Conservation (phyloP, 2,329 filamentous ascomycete genomes). For the Xylariaceae sp. region DNA sequence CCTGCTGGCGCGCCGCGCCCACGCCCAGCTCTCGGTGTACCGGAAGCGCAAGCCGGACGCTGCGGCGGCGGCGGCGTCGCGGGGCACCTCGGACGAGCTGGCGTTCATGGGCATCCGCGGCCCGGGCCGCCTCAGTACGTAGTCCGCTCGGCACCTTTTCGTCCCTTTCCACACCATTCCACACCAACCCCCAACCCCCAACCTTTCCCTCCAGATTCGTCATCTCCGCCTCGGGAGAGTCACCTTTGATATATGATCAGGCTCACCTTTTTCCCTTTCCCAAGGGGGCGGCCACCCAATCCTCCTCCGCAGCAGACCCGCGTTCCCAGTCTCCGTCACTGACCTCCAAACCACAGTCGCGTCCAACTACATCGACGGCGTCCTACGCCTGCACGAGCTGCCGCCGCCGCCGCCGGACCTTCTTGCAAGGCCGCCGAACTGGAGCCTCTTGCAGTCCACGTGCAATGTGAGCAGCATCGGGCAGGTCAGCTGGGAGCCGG, state of each 20-base stretch:
- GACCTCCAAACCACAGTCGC: too few species aligned
- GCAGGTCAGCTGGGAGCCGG: slow-evolving; percentile 5
- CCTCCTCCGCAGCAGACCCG: too few species aligned
- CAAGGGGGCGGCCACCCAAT: too few species aligned
- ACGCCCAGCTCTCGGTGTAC: slow-evolving; percentile 8
- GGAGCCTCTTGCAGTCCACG: slow-evolving; percentile 2
- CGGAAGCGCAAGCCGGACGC: slow-evolving; percentile 6
- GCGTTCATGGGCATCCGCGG: slow-evolving; percentile 8
- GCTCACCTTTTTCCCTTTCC: too few species aligned
- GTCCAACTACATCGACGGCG: slow-evolving; percentile 12
- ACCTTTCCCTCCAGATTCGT: too few species aligned
- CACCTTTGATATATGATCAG: too few species aligned
- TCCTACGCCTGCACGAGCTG: slow-evolving; percentile 7
- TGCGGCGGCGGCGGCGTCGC: neutral
- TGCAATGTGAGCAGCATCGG: slow-evolving; percentile 12
- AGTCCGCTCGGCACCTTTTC: too few species aligned
- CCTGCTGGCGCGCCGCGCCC: slow-evolving; percentile 10
- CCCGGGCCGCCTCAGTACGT: slow-evolving; percentile 6
- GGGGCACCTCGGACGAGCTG: slow-evolving; percentile 1
- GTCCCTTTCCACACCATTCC: too few species aligned
- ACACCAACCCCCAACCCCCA: too few species aligned
- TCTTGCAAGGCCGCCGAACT: slow-evolving; percentile 5
- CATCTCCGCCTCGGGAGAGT: too few species aligned
- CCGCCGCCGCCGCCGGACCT: slow-evolving; percentile 3
- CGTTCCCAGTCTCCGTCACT: too few species aligned